phyloP scores from a whole-genome alignment of 345 rosid genomes.

The Limnanthes douglasii region DNA sequence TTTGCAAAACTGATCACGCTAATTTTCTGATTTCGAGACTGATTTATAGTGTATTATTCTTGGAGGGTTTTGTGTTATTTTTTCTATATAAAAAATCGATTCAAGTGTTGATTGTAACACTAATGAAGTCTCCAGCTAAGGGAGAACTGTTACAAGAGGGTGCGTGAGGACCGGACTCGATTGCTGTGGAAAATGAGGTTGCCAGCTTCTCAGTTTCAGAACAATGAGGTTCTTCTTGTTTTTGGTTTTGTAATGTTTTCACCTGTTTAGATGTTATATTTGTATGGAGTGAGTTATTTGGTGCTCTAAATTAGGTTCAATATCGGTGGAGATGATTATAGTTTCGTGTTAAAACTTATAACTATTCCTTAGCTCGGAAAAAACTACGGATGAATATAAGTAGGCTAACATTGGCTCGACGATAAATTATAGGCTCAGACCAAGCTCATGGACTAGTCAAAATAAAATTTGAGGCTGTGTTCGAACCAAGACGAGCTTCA shows the following conservation, averaged over 20 bases:
- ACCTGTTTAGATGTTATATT: not conserved
- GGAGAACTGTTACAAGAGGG: slow-evolving; percentile 61
- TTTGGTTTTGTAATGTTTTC: not conserved
- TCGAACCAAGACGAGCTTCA: too few relatives aligned
- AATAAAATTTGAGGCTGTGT: too few relatives aligned
- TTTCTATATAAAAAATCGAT: not conserved
- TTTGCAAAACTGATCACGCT: too few relatives aligned
- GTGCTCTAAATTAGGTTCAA: too few relatives aligned
- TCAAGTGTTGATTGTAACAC: not conserved
- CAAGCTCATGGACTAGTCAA: too few relatives aligned
- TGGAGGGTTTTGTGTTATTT: not conserved
- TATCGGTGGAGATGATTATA: too few relatives aligned
- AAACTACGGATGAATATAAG: too few relatives aligned
- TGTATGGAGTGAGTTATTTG: not conserved
- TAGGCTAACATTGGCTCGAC: too few relatives aligned
- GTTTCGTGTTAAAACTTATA: too few relatives aligned
- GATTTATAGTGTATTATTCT: not conserved
- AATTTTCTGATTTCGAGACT: not conserved
- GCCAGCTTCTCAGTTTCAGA: slow-evolving; percentile 25
- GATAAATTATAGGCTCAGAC: too few relatives aligned
- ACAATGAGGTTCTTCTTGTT: slow-evolving; percentile 30
- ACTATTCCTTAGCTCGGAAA: too few relatives aligned
- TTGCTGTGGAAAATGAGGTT: slow-evolving; percentile 72
- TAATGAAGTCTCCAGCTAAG: slow-evolving; percentile 35
- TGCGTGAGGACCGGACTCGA: slow-evolving; percentile 54